Percentiles rank a stretch among this genome's conserved stretches.
Evolutionary conservation across 1,284 basidiomycete species (phyloP).

Genomic region (Ustilago trichophora): DNA sequence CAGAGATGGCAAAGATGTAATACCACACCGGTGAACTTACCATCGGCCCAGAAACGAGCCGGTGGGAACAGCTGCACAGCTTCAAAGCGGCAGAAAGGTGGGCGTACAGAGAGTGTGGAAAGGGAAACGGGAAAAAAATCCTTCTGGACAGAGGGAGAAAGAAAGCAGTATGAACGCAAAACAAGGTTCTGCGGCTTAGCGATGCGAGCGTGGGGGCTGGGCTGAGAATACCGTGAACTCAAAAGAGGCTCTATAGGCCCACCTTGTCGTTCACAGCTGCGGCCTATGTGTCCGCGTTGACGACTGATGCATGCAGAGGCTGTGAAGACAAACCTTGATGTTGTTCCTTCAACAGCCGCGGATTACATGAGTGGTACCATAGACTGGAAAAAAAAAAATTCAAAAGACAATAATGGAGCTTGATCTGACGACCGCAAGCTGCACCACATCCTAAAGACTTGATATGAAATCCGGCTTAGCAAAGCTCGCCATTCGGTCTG

Average conservation of each 20-base stretch:
- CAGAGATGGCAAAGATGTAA: too few relatives aligned
- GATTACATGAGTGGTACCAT: constrained; percentile 1
- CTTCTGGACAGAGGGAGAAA: too few relatives aligned
- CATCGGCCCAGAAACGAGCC: constrained; percentile 12
- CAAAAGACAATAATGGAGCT: too few relatives aligned
- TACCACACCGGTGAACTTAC: constrained; percentile 14
- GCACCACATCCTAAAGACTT: background rate
- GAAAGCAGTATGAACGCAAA: background rate
- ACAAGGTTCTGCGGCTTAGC: constrained; percentile 18
- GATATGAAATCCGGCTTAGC: constrained; percentile 1
- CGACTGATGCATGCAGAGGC: constrained; percentile 1
- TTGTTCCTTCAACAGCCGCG: constrained; percentile 16
- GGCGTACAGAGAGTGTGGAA: too few relatives aligned
- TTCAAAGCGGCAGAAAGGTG: too few relatives aligned
- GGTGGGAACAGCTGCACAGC: constrained; percentile 15
- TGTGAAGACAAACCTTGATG: constrained; percentile 28
- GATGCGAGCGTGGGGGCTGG: background rate
- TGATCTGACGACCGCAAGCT: too few relatives aligned
- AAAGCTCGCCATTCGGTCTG: constrained; percentile 2
- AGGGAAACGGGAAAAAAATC: too few relatives aligned
- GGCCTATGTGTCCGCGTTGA: constrained; percentile 21
- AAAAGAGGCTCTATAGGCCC: background rate
- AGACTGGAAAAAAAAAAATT: too few relatives aligned
- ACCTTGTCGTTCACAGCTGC: too few relatives aligned
- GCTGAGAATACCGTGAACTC: background rate